These are phyloP conservation scores for Crataegus laevigata DNA, from an alignment of 306 rosid genomes.

Conservation along the genomic window DNA sequence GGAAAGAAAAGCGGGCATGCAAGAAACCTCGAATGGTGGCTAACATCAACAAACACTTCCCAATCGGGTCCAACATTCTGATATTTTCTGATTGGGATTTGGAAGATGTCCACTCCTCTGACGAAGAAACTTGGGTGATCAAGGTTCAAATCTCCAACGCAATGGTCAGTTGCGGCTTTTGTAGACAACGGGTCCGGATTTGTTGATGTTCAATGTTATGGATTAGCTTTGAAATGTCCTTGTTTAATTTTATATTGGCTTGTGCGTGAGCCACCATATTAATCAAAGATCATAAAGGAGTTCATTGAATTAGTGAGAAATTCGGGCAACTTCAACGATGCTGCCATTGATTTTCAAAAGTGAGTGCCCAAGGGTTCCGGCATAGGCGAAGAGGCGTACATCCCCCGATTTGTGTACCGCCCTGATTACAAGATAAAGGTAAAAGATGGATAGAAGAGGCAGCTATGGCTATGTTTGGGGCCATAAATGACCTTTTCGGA, in stretches of 20 bases:
- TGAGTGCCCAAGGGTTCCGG: slow-evolving; percentile 49
- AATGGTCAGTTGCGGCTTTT: too few species aligned
- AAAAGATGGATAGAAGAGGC: slow-evolving; percentile 48
- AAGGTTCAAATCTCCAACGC: too few species aligned
- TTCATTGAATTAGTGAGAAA: slow-evolving; percentile 50
- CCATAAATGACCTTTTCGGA: slow-evolving; percentile 37
- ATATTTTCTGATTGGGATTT: too few species aligned
- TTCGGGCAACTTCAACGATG: slow-evolving; percentile 47
- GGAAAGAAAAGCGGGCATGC: too few species aligned
- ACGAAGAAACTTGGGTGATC: too few species aligned
- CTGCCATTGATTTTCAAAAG: slow-evolving; percentile 41
- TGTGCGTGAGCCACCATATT: neutral
- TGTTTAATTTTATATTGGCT: neutral
- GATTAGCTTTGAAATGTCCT: neutral
- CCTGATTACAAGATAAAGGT: slow-evolving; percentile 24
- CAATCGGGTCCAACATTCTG: too few species aligned
- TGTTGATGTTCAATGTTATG: neutral
- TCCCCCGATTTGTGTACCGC: slow-evolving; percentile 39
- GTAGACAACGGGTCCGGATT: too few species aligned
- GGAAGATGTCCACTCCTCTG: too few species aligned
- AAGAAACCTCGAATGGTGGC: too few species aligned
- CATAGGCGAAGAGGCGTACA: slow-evolving; percentile 48
- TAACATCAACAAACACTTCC: too few species aligned
- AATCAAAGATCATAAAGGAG: slow-evolving; percentile 44
- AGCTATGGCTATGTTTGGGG: slow-evolving; percentile 50